Evolutionary conservation across 495 filamentous ascomycete genomes (phyloP).

Genomic region (Talaromyces liani): DNA sequence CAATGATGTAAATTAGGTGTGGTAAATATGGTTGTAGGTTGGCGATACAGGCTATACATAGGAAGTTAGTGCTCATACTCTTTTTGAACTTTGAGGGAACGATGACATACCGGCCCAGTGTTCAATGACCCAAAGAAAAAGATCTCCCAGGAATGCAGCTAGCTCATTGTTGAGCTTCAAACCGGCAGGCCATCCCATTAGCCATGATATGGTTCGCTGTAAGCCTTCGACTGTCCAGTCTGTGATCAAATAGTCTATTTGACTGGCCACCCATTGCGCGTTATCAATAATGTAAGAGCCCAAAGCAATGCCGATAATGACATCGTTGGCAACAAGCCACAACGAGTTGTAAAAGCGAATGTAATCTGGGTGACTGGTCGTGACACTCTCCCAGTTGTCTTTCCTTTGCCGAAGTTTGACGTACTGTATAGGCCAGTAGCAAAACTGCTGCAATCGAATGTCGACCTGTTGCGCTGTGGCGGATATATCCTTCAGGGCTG

Average conservation of each 20-base stretch:
- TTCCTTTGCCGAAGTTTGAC: constrained; percentile 80
- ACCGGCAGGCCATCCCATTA: constrained; percentile 97
- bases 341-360: constrained; percentile 99
- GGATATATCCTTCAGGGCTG: constrained; percentile 89
- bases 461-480: constrained; percentile 98
- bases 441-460: constrained; percentile 96
- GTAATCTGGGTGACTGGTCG: constrained; percentile 92
- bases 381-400: constrained; percentile 91
- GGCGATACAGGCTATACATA: constrained; percentile 55
- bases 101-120: constrained; percentile 74
- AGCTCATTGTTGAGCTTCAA: constrained; percentile 95
- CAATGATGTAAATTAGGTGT: constrained; percentile 84
- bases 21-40: constrained; percentile 74
- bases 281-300: constrained; percentile 98
- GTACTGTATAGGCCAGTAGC: constrained; percentile 98
- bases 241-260: constrained; percentile 70
- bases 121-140: constrained; percentile 97
- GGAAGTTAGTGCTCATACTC: constrained; percentile 12
- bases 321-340: constrained; percentile 97
- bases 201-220: constrained; percentile 84
- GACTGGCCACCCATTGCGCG: constrained; percentile 71
- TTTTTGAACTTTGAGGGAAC: background rate
- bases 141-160: constrained; percentile 82
- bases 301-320: constrained; percentile 95
- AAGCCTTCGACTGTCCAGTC: constrained; percentile 85